A percentile compares a stretch with the other conserved stretches of the same genome.
These are phyloP conservation scores for Hibiscus tridactylites DNA, from an alignment of 345 rosid genomes.

Conservation along the genomic window DNA sequence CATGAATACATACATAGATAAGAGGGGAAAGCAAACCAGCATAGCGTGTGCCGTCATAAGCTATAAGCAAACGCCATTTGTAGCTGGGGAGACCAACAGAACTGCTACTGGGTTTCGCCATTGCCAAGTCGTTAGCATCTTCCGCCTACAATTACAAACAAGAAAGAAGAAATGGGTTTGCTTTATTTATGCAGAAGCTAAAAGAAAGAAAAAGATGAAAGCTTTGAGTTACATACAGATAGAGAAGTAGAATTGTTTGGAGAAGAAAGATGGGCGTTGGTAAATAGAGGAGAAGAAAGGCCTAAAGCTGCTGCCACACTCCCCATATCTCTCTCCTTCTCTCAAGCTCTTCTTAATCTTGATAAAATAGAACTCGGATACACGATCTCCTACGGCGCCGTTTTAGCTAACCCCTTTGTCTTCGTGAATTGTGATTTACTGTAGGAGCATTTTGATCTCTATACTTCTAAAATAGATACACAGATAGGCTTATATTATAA, in stretches of 20 bases:
- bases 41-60: slow-evolving; percentile 75
- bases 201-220: not conserved
- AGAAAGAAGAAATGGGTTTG: not conserved
- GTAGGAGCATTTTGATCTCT: no score
- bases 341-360: not conserved
- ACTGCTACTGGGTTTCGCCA: slow-evolving; percentile 16
- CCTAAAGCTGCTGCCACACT: slow-evolving; percentile 16
- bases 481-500: no score
- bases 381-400: not conserved
- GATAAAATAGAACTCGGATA: not conserved
- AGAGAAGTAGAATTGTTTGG: slow-evolving; percentile 16
- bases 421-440: no score
- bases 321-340: slow-evolving; percentile 16
- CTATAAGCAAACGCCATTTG: slow-evolving; percentile 80
- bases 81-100: slow-evolving; percentile 17
- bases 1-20: not conserved
- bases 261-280: slow-evolving; percentile 21
- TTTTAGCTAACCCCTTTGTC: not conserved
- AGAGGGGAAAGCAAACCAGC: slow-evolving; percentile 35
- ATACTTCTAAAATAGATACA: no score
- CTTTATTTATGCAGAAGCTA: not conserved
- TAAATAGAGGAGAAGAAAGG: slow-evolving; percentile 26
- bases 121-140: slow-evolving; percentile 15
- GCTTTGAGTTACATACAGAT: slow-evolving; percentile 2
- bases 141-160: slow-evolving; percentile 2